A percentile compares a stretch with the other conserved stretches of the same genome.
These are phyloP conservation scores for Tieghemiomyces parasiticus DNA, from an alignment of 192 early-diverging fungal species.

Conservation along the genomic window DNA sequence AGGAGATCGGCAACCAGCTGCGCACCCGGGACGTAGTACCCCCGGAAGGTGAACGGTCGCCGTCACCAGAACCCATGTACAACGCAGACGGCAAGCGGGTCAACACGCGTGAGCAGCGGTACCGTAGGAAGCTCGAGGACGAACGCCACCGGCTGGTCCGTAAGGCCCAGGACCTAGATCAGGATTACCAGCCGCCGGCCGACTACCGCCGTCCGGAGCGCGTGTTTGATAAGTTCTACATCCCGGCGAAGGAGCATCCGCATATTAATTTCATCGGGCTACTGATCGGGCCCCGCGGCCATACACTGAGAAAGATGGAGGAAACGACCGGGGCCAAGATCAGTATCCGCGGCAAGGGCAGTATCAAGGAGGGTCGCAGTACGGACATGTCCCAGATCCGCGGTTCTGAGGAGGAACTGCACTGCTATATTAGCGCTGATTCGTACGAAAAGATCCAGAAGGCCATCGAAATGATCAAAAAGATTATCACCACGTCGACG, in stretches of 20 bases:
- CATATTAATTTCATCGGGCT: constrained; percentile 97
- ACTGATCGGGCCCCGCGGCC: constrained; percentile 91
- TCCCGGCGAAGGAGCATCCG: constrained; percentile 89
- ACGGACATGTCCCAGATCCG: constrained; percentile 43
- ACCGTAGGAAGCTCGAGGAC: constrained; percentile 82
- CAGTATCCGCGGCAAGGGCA: constrained; percentile 89
- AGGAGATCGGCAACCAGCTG: constrained; percentile 77
- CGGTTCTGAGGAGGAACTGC: constrained; percentile 66
- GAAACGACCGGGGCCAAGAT: constrained; percentile 88
- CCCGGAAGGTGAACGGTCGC: constrained; percentile 51
- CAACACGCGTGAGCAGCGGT: constrained; percentile 89
- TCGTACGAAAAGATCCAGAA: constrained; percentile 73
- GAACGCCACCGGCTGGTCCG: constrained; percentile 82
- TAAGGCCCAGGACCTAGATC: constrained; percentile 54
- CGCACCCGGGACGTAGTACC: constrained; percentile 73
- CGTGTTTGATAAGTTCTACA: constrained; percentile 84
- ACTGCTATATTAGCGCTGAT: constrained; percentile 84
- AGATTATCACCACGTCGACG: constrained; percentile 87
- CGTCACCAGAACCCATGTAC: constrained; percentile 88
- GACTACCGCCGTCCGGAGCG: constrained; percentile 81
- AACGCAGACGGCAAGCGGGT: constrained; percentile 86
- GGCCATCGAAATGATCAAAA: constrained; percentile 72
- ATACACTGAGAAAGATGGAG: constrained; percentile 93
- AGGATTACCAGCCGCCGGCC: constrained; percentile 71
- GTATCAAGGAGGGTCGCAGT: constrained; percentile 85